These are phyloP conservation scores for Penicillium sp. DNA, from an alignment of 2,329 filamentous ascomycete genomes.

Conservation along the genomic window DNA sequence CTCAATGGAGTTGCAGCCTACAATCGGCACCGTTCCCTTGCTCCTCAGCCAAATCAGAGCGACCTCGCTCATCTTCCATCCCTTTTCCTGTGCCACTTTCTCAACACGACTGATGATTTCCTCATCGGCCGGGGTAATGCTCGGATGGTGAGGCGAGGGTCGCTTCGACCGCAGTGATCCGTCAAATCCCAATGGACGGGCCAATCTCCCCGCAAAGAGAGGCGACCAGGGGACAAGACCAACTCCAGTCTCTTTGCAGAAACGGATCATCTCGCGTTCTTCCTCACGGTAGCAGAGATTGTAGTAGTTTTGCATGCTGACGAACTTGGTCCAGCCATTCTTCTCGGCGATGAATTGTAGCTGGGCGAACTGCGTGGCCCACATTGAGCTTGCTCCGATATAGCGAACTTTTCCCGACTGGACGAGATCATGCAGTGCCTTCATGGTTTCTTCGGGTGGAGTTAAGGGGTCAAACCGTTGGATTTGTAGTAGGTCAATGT, in stretches of 20 bases:
- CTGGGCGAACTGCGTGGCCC: constrained; percentile 32
- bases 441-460: constrained; percentile 56
- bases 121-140: neutral
- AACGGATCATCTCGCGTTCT: constrained; percentile 60
- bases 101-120: neutral
- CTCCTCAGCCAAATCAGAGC: neutral
- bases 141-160: neutral
- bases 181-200: constrained; percentile 16
- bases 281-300: constrained; percentile 67
- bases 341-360: constrained; percentile 61
- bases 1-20: neutral
- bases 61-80: neutral
- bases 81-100: neutral
- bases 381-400: constrained; percentile 43
- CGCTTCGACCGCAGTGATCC: neutral
- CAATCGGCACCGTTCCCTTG: neutral
- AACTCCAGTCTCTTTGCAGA: constrained; percentile 54
- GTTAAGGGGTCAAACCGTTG: constrained; percentile 52
- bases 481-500: constrained; percentile 59
- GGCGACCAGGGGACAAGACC: constrained; percentile 48
- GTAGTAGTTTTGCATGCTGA: constrained; percentile 64
- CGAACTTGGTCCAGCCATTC: constrained; percentile 64
- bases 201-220: constrained; percentile 30
- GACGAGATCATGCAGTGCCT: constrained; percentile 49
- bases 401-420: constrained; percentile 39